Evolutionary conservation across 768 basidiomycete species (phyloP), one percentile per base, ranked within the genome.

Genomic region (Rubroboletus satanas): DNA sequence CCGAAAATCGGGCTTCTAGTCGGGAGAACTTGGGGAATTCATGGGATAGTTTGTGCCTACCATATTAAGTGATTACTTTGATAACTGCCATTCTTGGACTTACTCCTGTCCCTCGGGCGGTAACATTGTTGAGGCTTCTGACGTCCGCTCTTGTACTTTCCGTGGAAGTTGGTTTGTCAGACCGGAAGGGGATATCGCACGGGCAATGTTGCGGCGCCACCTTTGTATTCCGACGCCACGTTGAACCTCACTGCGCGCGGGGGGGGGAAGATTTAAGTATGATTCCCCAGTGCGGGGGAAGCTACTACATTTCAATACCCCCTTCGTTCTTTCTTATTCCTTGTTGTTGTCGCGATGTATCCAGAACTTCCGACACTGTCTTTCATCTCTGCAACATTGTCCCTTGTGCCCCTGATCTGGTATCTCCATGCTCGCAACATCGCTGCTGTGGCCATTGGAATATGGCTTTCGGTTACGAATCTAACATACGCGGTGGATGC

Each of bases 401-500:
- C 77, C 17, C 71, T 78, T 32, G 64, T 78, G 38, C 75, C 72
- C 33, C 48, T 73, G 53, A 53, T 73, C 51, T 77, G 79, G 59
- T 72, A 79, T 51, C 73, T 75, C 32, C 62, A 36, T 21, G 70
- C 75, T 56, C 71, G 66, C 42, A 82, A 78, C 59, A 69, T 83
- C 26, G 73, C 79, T 0, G 74, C 70, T 32, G 58, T 80, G 10
- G 74, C 81, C 46, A 74, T 85, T 36, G 72, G 80, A 17, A 56
- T 71, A 0, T 85, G 84, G 84, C 74, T 84, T 5, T 65, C 77
- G 23, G 60, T 76, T 5, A 70, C 69, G 31, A 84, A 80, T 57
- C 28, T 84, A 12, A 73, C 79, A 36, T 76, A 77, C 54, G 80
- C 79, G 0, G 69, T 88, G 38, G 82, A 91, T 64, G 71, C 82